Evolutionary conservation across 2,329 filamentous ascomycete species (phyloP), one percentile per base, ranked within the genome.

Genomic region (Neobulgaria alba): DNA sequence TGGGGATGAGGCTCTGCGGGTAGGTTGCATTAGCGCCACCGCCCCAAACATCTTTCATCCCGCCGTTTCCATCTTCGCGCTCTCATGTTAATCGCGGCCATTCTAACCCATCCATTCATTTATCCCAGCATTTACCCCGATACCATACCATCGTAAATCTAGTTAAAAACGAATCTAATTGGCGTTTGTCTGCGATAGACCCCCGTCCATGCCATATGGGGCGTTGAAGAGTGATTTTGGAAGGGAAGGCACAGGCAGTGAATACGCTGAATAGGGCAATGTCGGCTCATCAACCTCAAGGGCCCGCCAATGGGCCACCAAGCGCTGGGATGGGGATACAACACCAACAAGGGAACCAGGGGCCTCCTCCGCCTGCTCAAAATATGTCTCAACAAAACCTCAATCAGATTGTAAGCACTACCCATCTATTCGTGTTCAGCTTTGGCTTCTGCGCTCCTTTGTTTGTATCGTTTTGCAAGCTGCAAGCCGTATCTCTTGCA

Each of bases 371-470:
- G 62, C 67, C 48, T 56, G 62, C 43, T 47, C 63, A 53, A 61
- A 69, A 43, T 59, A 80, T 87, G 65, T 87, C 83, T 2, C 87
- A 90, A 48, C 86, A 93, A 56, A 94, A 95, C 58, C 64, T 95
- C 1, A 96, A 96, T 56, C 88, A 95, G 54, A 96, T 96, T 63
- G 90, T 95, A 73, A 75, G 89, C 40, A 31, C n/a, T 9, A 14
- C n/a, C 20, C 15, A 17, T 20, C 41, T 47, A 20, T 41, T 35
- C 37, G 9, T 5, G 12, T n/a, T 26, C 10, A 7, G 21, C 9
- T 18, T 33, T 3, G 10, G 7, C 14, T 10, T n/a, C 19, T 12
- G 10, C 16, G 38, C 4, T 7, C 17, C n/a, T 9, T 34, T 19
- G 14, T n/a, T n/a, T n/a, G n/a, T n/a, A n/a, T n/a, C n/a, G n/a